Percentiles rank a stretch among this genome's conserved stretches.
Evolutionary conservation across 257 asterid genomes (phyloP).

Genomic region (Osmanthus fragrans): DNA sequence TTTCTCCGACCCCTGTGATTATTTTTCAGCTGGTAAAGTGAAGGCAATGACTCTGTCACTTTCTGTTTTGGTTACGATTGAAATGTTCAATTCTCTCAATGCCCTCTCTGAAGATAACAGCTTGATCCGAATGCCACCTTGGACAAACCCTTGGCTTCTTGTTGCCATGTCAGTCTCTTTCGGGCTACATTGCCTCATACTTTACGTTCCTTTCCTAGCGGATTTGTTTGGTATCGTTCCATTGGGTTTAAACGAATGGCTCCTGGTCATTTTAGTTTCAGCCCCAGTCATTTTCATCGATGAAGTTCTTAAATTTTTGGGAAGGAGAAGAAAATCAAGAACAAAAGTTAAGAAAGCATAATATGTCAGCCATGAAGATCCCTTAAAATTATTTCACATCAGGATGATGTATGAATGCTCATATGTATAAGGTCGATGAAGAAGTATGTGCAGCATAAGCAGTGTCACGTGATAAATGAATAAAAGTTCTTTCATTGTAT

Average conservation of each 20-base stretch:
- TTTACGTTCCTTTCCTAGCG: conserved; percentile 68
- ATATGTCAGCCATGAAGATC: not conserved
- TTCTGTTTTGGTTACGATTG: conserved; percentile 81
- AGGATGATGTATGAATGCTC: not conserved
- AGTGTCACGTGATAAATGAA: not conserved
- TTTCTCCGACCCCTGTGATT: conserved; percentile 72
- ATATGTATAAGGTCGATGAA: not conserved
- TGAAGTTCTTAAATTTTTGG: conserved; percentile 69
- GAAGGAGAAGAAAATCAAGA: conserved; percentile 48
- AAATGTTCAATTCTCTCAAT: conserved; percentile 85
- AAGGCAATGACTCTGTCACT: conserved; percentile 88
- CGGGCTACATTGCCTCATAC: conserved; percentile 64
- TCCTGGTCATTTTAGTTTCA: conserved; percentile 59
- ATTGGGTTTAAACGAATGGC: conserved; percentile 63
- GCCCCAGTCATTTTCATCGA: conserved; percentile 72
- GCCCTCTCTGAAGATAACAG: conserved; percentile 92
- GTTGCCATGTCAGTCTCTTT: conserved; percentile 73
- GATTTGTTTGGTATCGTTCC: conserved; percentile 75
- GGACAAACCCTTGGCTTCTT: conserved; percentile 88
- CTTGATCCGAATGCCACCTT: conserved; percentile 82
- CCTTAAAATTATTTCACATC: not conserved
- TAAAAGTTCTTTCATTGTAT: not conserved
- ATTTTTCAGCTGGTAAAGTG: conserved; percentile 71
- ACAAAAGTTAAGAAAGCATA: conserved; percentile 49
- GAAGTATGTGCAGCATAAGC: not conserved